Conservation (phyloP, 192 early-diverging fungal genomes). For the Coemansia sp. region DNA sequence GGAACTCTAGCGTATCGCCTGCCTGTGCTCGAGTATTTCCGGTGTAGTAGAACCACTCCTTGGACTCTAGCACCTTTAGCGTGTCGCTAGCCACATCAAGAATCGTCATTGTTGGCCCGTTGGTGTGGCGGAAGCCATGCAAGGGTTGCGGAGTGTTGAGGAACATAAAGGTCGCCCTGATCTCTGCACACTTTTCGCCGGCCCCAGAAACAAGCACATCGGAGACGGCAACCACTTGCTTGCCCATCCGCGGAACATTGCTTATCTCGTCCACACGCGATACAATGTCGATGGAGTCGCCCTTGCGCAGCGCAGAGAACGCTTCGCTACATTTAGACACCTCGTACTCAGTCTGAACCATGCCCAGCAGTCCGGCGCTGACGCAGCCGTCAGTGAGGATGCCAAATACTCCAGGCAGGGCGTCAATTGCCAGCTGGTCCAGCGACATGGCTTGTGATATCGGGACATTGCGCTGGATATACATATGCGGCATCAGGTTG, state of each 20-base stretch:
- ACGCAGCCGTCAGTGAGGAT: constrained; percentile 83
- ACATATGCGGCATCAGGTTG: constrained; percentile 23
- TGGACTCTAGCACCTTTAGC: constrained; percentile 77
- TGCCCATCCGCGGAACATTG: constrained; percentile 35
- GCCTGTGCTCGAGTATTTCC: constrained; percentile 23
- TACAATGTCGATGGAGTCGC: constrained; percentile 72
- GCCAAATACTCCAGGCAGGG: constrained; percentile 73
- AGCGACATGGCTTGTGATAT: constrained; percentile 1
- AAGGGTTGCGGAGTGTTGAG: neutral
- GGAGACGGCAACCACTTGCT: constrained; percentile 61
- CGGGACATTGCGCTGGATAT: neutral
- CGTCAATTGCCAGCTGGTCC: constrained; percentile 69
- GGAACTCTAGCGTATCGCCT: constrained; percentile 69
- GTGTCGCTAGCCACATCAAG: constrained; percentile 65
- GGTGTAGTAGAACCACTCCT: constrained; percentile 70
- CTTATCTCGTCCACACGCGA: constrained; percentile 71
- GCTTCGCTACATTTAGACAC: constrained; percentile 50
- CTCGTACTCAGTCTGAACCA: constrained; percentile 83
- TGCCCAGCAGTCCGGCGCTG: constrained; percentile 75
- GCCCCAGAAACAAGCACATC: constrained; percentile 57
- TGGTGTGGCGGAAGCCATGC: constrained; percentile 69
- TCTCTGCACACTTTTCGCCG: neutral
- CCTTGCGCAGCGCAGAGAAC: constrained; percentile 51
- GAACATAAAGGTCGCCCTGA: constrained; percentile 1
- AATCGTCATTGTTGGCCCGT: constrained; percentile 65